A percentile compares a stretch with the other conserved stretches of the same genome.
phyloP scores from a whole-genome alignment of 1,284 basidiomycete genomes.

The Cystobasidiaceae sp. region DNA sequence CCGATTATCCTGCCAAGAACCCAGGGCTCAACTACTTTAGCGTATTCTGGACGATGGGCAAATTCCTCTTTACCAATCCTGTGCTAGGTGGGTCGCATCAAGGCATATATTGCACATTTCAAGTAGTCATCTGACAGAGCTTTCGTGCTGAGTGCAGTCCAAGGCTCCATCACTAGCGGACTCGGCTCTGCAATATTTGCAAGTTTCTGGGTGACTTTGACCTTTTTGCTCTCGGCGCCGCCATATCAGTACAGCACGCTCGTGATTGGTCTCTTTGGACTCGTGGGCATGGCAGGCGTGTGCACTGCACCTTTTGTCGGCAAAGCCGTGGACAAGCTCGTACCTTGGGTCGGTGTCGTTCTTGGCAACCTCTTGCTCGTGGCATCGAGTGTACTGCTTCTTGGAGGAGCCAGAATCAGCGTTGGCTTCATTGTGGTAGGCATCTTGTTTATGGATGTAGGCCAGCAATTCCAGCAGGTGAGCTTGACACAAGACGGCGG shows the following conservation, averaged over 20 bases:
- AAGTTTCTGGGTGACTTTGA: conserved; percentile 65
- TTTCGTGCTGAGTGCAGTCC: neutral
- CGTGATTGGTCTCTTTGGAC: conserved; percentile 64
- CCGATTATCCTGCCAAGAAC: conserved; percentile 63
- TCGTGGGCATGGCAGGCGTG: conserved; percentile 65
- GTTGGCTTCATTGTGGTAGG: conserved; percentile 56
- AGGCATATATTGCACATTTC: conserved; percentile 57
- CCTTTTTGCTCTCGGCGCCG: conserved; percentile 61
- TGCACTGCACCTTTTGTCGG: conserved; percentile 59
- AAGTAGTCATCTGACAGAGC: conserved; percentile 45
- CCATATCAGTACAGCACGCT: conserved; percentile 59
- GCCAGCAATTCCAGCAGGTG: conserved; percentile 52
- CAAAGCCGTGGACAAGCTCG: conserved; percentile 57
- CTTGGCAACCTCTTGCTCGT: conserved; percentile 49
- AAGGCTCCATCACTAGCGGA: conserved; percentile 23
- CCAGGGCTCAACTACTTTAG: conserved; percentile 56
- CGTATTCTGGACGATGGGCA: conserved; percentile 46
- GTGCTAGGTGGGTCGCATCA: conserved; percentile 57
- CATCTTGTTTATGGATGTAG: conserved; percentile 52
- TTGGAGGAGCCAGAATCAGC: conserved; percentile 57
- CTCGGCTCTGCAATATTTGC: conserved; percentile 51
- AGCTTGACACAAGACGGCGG: conserved; percentile 40
- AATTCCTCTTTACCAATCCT: conserved; percentile 63
- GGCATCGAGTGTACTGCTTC: conserved; percentile 51
- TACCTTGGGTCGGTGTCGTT: conserved; percentile 63